These are phyloP conservation scores for Artemisia argyi DNA, from an alignment of 129 eudicot genomes.

Conservation along the genomic window DNA sequence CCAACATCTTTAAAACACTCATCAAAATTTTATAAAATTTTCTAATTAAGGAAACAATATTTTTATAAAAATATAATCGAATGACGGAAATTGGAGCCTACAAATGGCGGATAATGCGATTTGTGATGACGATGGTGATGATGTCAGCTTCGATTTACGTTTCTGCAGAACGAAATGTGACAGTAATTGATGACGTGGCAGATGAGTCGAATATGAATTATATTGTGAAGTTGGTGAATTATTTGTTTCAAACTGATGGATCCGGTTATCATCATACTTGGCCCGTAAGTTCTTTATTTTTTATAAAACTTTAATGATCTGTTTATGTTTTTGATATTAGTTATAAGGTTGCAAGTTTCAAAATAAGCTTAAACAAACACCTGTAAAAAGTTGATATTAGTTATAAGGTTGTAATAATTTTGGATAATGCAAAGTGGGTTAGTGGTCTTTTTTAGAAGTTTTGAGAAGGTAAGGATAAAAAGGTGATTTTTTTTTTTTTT, in stretches of 20 bases:
- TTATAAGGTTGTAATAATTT: no score
- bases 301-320: neutral
- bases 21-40: neutral
- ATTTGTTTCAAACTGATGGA: constrained; percentile 57
- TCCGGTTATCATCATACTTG: constrained; percentile 91
- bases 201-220: constrained; percentile 31
- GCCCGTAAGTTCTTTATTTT: constrained; percentile 65
- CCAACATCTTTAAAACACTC: no score
- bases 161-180: constrained; percentile 59
- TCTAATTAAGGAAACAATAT: neutral
- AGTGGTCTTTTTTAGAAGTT: no score
- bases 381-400: no score
- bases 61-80: neutral
- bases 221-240: constrained; percentile 39
- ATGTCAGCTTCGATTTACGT: constrained; percentile 60
- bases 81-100: constrained; percentile 50
- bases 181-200: constrained; percentile 16
- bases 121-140: constrained; percentile 41
- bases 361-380: no score
- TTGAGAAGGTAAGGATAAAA: neutral
- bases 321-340: no score
- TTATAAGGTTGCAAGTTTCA: no score
- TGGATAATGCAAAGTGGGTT: no score
- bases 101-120: constrained; percentile 52
- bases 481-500: no score